These are phyloP conservation scores for Exophiala phaeomuriformis DNA, from an alignment of 2,329 filamentous ascomycete species.

Conservation along the genomic window DNA sequence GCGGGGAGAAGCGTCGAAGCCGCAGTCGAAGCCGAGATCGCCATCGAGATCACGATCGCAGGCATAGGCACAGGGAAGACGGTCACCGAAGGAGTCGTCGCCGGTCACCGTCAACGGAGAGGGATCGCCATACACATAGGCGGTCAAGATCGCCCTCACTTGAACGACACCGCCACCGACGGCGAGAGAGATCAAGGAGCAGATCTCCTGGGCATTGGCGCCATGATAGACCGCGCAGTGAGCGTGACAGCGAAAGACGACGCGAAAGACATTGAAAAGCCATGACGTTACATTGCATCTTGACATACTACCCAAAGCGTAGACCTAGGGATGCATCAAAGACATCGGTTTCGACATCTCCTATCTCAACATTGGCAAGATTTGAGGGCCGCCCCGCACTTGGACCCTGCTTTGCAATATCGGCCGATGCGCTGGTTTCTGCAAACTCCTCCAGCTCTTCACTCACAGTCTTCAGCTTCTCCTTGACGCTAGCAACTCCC, in stretches of 20 bases:
- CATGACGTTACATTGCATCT: not conserved
- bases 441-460: conserved; percentile 96
- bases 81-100: conserved; percentile 30
- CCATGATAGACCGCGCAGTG: not conserved
- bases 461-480: conserved; percentile 92
- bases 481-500: conserved; percentile 78
- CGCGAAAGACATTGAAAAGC: conserved; percentile 5
- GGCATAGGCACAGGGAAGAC: conserved; percentile 29
- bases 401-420: conserved; percentile 34
- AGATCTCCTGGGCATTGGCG: conserved; percentile 8
- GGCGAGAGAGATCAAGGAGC: conserved; percentile 10
- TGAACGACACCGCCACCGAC: conserved; percentile 12
- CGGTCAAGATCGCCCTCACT: conserved; percentile 23
- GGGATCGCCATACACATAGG: conserved; percentile 27
- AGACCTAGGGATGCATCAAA: conserved; percentile 14
- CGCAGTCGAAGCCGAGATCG: conserved; percentile 28
- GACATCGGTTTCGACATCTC: conserved; percentile 15
- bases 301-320: not conserved
- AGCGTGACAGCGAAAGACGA: conserved; percentile 9
- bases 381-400: conserved; percentile 10
- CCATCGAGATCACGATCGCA: conserved; percentile 26
- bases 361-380: conserved; percentile 14
- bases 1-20: conserved; percentile 23
- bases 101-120: conserved; percentile 23
- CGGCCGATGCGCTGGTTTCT: conserved; percentile 77